Conservation (phyloP, 345 rosid genomes). For the Adansonia digitata region DNA sequence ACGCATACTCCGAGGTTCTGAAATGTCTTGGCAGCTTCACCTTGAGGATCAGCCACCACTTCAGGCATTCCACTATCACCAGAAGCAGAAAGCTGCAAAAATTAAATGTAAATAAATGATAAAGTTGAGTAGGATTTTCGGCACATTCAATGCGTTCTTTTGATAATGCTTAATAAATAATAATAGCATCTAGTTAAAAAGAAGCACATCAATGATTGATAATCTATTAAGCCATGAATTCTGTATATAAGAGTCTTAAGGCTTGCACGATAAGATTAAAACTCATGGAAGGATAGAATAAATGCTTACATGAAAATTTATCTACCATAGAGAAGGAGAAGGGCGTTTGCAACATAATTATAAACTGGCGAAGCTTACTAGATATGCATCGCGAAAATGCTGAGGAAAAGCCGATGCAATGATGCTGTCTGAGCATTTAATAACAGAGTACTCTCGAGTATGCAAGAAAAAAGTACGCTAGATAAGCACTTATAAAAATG, state of each 20-base stretch:
- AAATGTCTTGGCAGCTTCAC: conserved; percentile 78
- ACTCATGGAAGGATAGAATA: not conserved
- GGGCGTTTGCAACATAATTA: not conserved
- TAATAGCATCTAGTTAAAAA: not conserved
- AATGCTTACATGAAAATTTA: not conserved
- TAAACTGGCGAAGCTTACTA: not conserved
- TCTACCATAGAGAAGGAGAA: not conserved
- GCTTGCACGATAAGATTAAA: not conserved
- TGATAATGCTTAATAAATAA: not conserved
- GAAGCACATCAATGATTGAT: not conserved
- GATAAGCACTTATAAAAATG: not conserved
- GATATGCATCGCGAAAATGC: not conserved
- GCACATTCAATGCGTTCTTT: conserved; percentile 4
- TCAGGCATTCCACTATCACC: conserved; percentile 94
- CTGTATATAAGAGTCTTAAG: conserved; percentile 2
- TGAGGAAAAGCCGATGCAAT: not conserved
- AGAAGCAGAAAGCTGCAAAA: conserved; percentile 76
- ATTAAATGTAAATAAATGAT: conserved; percentile 6
- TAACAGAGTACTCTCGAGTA: not conserved
- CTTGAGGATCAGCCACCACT: conserved; percentile 84
- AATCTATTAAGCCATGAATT: not conserved
- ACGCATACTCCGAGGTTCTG: conserved; percentile 87
- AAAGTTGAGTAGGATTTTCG: conserved; percentile 2
- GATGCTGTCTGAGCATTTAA: not conserved
- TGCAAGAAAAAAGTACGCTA: not conserved